Percentiles rank a stretch among this genome's conserved stretches.
phyloP scores from a whole-genome alignment of 164 flowering plant genomes.

The Saururus chinensis region DNA sequence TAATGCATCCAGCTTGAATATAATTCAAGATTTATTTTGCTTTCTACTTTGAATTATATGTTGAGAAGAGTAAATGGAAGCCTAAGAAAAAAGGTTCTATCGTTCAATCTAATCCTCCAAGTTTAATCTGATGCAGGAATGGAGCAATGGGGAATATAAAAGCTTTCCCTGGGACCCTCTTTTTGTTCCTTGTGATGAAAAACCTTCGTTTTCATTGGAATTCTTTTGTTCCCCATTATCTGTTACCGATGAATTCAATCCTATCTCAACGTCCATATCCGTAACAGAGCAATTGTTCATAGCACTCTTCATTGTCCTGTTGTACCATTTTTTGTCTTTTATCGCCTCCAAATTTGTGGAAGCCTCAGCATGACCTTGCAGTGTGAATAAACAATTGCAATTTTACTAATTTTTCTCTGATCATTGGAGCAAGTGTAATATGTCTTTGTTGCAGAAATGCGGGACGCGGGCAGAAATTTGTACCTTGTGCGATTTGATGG shows the following conservation, averaged over 20 bases:
- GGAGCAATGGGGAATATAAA: background rate
- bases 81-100: background rate
- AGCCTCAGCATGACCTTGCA: too few relatives aligned
- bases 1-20: background rate
- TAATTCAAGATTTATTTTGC: background rate
- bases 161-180: background rate
- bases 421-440: too few relatives aligned
- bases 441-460: too few relatives aligned
- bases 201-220: background rate
- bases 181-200: background rate
- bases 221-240: background rate
- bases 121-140: background rate
- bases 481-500: too few relatives aligned
- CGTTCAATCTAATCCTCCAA: background rate
- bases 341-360: background rate
- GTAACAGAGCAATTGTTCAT: background rate
- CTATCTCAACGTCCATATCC: background rate
- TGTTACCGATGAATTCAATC: background rate
- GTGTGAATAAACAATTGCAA: too few relatives aligned
- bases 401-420: too few relatives aligned
- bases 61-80: background rate
- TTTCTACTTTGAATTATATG: background rate
- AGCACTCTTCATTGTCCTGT: background rate
- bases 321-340: background rate
- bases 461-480: too few relatives aligned